Base-by-base conservation (phyloP, 768 basidiomycete genomes). In the Neoboletus brunneissimus region DNA sequence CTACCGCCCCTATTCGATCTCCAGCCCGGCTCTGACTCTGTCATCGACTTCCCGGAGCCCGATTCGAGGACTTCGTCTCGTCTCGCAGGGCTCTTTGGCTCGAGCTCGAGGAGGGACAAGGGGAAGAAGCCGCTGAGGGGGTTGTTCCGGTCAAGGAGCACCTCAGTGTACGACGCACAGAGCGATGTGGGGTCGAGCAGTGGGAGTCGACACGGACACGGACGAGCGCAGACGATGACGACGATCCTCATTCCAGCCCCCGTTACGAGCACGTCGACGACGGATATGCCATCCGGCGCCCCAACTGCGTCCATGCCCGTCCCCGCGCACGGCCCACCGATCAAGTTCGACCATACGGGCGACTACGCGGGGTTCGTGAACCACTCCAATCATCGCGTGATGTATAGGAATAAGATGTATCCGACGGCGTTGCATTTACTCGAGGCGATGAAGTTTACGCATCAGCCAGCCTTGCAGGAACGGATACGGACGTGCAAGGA, bases 341-440 rank as follows among this genome's bases (percentile, higher is more conserved):
- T 81, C 57, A 68, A 67, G 56, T 80, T 85, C 67, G 71, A 79
- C 57, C 76, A 82, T 54, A 70, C 69, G 0, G 62, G 70, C 32
- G 68, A 73, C 15, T 76, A 74, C 51, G 64, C 75, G 0, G 79
- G 78, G 1, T 85, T 91, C 68, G 72, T 88, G 67, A 88, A 84
- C 63, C 82, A 85, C 61, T 89, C 90, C 1, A 80, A 76, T 1
- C 83, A 89, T 62, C 76, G 76, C 5, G 79, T 93, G 22, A 53
- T 83, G 51, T 85, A 83, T 67, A 67, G 76, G 35, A 76, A 81
- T 32, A 74, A 73, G 51, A 68, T 71, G 41, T 93, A 85, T 61
- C 87, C 87, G 2, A 87, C 83, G 2, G 90, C 86, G 11, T 69
- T 84, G 62, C 90, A 92, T 61, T 76, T 92, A n/a, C 79, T 83